Evolutionary conservation across 306 rosid genomes (phyloP).

Genomic region (Prunus campanulata): DNA sequence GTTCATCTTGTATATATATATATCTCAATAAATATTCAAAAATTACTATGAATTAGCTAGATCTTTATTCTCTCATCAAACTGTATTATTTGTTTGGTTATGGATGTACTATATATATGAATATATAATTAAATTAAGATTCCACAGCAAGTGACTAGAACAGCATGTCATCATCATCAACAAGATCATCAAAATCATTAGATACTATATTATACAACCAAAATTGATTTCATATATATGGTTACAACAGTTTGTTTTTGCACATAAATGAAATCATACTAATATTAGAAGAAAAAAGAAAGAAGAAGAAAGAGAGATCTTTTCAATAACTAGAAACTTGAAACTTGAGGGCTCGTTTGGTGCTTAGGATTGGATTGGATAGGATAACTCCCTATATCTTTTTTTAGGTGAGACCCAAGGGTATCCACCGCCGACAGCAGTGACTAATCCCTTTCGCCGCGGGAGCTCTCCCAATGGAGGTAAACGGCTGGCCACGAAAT

Average conservation of each 20-base stretch:
- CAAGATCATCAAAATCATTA: slow-evolving; percentile 20
- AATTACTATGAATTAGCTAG: slow-evolving; percentile 10
- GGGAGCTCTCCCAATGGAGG: no score
- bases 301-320: background rate
- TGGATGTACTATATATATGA: background rate
- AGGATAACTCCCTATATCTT: no score
- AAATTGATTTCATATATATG: no score
- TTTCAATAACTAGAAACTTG: background rate
- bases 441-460: no score
- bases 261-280: no score
- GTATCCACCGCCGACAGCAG: no score
- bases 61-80: slow-evolving; percentile 12
- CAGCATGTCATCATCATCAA: slow-evolving; percentile 4
- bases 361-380: no score
- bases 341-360: background rate
- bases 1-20: background rate
- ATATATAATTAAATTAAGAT: slow-evolving; percentile 20
- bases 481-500: no score
- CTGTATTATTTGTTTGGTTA: slow-evolving; percentile 15
- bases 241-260: background rate
- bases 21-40: background rate
- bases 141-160: slow-evolving; percentile 24
- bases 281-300: background rate
- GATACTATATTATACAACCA: background rate
- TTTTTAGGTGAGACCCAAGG: no score